These are phyloP conservation scores for Cetraspora pellucida DNA, from an alignment of 192 early-diverging fungal species.

Conservation along the genomic window DNA sequence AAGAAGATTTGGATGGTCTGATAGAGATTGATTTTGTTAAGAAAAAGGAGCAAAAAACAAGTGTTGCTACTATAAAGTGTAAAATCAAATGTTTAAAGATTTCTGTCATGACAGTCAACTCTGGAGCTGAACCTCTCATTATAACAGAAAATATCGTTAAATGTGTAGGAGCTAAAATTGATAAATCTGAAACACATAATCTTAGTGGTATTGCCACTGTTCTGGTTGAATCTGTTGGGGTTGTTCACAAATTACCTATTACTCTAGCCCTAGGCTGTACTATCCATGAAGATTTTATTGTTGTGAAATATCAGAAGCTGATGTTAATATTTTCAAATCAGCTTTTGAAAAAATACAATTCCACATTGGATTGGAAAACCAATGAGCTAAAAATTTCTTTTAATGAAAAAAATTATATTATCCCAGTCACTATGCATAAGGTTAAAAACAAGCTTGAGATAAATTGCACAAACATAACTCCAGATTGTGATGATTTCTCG, in stretches of 20 bases:
- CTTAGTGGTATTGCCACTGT: conserved; percentile 3
- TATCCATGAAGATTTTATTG: conserved; percentile 10
- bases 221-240: neutral
- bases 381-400: neutral
- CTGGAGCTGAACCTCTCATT: neutral
- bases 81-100: conserved; percentile 26
- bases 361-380: conserved; percentile 11
- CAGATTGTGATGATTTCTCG: neutral
- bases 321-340: conserved; percentile 4
- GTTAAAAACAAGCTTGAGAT: neutral
- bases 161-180: neutral
- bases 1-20: neutral
- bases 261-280: neutral
- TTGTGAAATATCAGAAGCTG: neutral
- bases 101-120: neutral
- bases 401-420: conserved; percentile 2
- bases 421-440: conserved; percentile 16
- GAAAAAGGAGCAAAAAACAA: neutral
- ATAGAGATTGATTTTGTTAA: conserved; percentile 19
- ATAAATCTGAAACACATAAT: conserved; percentile 5
- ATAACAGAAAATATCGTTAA: conserved; percentile 20
- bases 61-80: neutral
- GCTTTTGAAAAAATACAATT: conserved; percentile 17
- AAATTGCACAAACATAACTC: neutral
- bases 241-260: neutral